phyloP scores from a whole-genome alignment of 371 early-diverging fungal species.

The Nosema muscidifuracis region DNA sequence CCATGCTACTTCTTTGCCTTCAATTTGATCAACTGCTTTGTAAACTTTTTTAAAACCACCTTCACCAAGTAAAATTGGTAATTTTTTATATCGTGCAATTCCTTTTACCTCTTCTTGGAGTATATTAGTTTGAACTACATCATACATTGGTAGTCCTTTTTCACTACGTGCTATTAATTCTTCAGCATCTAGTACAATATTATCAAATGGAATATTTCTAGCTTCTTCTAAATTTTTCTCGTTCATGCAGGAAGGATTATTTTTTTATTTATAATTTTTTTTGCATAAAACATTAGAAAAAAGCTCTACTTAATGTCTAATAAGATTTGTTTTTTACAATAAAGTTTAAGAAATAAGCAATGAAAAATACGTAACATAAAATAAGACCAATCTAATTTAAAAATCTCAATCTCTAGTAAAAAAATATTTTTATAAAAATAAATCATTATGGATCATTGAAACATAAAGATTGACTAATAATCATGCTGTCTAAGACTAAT shows the following conservation, averaged over 20 bases:
- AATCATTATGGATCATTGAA: too few relatives aligned
- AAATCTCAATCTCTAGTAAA: too few relatives aligned
- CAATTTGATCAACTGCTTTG: constrained; percentile 76
- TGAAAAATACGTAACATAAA: too few relatives aligned
- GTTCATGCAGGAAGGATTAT: constrained; percentile 10
- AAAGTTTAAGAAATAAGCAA: too few relatives aligned
- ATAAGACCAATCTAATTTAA: too few relatives aligned
- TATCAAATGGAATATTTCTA: constrained; percentile 28
- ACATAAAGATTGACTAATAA: too few relatives aligned
- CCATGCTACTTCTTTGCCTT: constrained; percentile 84
- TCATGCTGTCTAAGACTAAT: too few relatives aligned
- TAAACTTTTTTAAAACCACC: constrained; percentile 78
- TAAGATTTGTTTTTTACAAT: too few relatives aligned
- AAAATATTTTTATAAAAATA: too few relatives aligned
- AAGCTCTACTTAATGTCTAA: too few relatives aligned
- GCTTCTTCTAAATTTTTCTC: constrained; percentile 23
- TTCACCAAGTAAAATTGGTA: constrained; percentile 68
- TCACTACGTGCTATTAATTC: constrained; percentile 21
- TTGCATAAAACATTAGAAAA: constrained; percentile 13
- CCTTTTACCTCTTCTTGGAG: background rate
- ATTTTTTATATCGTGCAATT: constrained; percentile 40
- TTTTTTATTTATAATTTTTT: constrained; percentile 14
- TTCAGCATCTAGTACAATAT: constrained; percentile 29
- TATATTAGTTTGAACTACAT: background rate
- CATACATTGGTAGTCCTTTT: background rate